A percentile compares a stretch with the other conserved stretches of the same genome.
Evolutionary conservation across 352 stramenopile genomes (phyloP).

Genomic region (Pythium myriotylum): DNA sequence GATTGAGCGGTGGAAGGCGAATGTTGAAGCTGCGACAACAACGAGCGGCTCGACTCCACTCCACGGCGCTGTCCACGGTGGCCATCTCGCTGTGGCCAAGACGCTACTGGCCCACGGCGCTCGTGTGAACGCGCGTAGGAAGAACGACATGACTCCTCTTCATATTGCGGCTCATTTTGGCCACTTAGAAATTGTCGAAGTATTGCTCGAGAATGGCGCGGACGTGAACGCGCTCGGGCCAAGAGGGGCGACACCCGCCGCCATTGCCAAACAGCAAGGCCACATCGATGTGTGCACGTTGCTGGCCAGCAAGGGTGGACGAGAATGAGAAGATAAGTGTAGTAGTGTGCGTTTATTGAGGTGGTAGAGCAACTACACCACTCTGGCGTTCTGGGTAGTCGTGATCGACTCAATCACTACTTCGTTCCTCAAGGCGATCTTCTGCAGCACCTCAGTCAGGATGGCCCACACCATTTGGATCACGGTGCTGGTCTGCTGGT

Average conservation of each 20-base stretch:
- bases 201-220: conserved; percentile 9
- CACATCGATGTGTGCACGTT: conserved; percentile 7
- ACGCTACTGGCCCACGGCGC: conserved; percentile 14
- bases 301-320: conserved; percentile 5
- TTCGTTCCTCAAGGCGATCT: too few relatives aligned
- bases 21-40: conserved; percentile 18
- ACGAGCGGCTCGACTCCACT: conserved; percentile 26
- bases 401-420: too few relatives aligned
- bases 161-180: conserved; percentile 25
- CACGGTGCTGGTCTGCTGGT: too few relatives aligned
- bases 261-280: conserved; percentile 14
- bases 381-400: too few relatives aligned
- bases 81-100: conserved; percentile 10
- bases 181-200: conserved; percentile 7
- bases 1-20: conserved; percentile 14
- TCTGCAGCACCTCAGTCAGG: too few relatives aligned
- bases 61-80: conserved; percentile 12
- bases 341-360: too few relatives aligned
- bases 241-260: conserved; percentile 9
- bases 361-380: too few relatives aligned
- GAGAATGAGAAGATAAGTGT: conserved; percentile 11
- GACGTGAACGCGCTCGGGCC: conserved; percentile 9
- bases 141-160: conserved; percentile 26
- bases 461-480: too few relatives aligned
- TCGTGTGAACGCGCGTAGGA: conserved; percentile 11